Base-by-base conservation (phyloP, 306 rosid species). In the Vigna trinervia region DNA sequence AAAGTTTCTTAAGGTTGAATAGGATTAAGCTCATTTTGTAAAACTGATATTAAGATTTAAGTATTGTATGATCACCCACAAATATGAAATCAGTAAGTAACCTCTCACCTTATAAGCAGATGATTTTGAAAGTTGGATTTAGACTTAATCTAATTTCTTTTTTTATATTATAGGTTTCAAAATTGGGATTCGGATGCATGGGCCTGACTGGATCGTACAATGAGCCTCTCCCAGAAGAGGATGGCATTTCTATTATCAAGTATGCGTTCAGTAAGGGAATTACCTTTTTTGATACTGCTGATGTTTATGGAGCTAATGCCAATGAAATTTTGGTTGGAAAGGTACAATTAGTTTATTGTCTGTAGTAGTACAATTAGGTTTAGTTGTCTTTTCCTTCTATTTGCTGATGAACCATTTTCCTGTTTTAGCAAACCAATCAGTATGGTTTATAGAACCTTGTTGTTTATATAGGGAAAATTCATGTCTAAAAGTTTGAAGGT, bases 251-350 rank as follows among this genome's bases (percentile, higher is more conserved):
- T 2, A 23, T 90, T 15, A 83, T 93, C 34, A 89, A 89, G n/a
- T 15, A 90, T 14, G 94, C 96, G 0, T 93, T 87, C 81, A 65
- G 14, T 46, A 74, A 80, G 45, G 96, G 96, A 2, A 81, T 92
- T 67, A 92, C 96, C 1, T 92, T 92, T 80, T 92, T 90, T 60
- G 94, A 92, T 51, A 87, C 94, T 5, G 75, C 97, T 14, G 91
- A 90, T 67, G 3, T 46, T 23, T 93, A 89, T 81, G 96, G 96
- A 69, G 75, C 71, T 4, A 50, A 69, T 80, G 74, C 87, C 3
- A 93, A 90, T 26, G 97, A 90, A 77, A 12, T 90, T 65, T 72
- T 90, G 74, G n/a, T 93, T 20, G 94, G 96, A 69, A 90, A 90
- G 92, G 93, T 90, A 80, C 41, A 3, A 14, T 8, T 3, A 7